Conservation (phyloP, 2,329 filamentous ascomycete species). For the Botryotinia calthae region DNA sequence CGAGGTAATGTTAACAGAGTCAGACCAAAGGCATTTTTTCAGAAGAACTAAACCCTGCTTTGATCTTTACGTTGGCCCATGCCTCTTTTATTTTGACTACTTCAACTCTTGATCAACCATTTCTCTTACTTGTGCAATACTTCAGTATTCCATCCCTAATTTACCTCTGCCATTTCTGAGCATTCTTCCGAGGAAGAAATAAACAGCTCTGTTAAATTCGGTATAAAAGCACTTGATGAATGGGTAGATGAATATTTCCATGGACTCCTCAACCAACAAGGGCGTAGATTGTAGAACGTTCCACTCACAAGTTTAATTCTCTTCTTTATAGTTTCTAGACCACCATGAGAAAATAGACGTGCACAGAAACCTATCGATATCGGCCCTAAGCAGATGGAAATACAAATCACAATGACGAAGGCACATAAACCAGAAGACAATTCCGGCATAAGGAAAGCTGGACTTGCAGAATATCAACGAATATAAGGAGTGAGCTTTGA, state of each 20-base stretch:
- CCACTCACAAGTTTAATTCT: neutral
- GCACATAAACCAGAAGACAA: neutral
- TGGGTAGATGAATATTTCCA: slow-evolving; percentile 25
- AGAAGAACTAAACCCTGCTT: too few relatives aligned
- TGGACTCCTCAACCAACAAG: slow-evolving; percentile 24
- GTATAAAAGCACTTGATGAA: slow-evolving; percentile 14
- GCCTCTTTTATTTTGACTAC: too few relatives aligned
- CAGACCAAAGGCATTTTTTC: neutral
- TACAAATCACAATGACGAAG: neutral
- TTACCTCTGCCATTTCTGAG: neutral
- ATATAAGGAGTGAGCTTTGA: neutral
- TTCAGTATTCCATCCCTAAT: neutral
- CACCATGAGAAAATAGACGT: neutral
- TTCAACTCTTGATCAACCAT: too few relatives aligned
- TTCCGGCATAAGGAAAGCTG: neutral
- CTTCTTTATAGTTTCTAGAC: neutral
- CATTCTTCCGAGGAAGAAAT: neutral
- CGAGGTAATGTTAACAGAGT: neutral
- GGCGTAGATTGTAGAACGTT: neutral
- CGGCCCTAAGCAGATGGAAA: neutral
- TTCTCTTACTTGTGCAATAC: too few relatives aligned
- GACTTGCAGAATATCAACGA: neutral
- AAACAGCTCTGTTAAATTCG: neutral
- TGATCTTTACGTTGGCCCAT: too few relatives aligned
- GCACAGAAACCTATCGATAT: neutral